Conservation (phyloP, 805 yeast species). For the Pichia pseudocactophila region DNA sequence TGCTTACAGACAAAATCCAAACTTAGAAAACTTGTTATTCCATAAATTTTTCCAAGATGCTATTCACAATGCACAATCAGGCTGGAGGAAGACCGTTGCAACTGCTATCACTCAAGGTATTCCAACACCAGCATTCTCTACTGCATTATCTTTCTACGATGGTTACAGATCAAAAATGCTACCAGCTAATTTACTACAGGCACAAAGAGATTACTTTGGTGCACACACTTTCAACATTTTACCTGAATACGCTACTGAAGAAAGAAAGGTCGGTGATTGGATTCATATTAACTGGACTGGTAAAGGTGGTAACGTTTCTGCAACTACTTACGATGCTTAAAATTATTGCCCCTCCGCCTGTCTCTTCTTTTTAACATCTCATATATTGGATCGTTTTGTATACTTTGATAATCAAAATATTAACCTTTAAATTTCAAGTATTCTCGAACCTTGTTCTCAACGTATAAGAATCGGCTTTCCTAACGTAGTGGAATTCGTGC, state of each 20-base stretch:
- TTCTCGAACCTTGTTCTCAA: too few relatives aligned
- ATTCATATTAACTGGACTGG: conserved; percentile 99
- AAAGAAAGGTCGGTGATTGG: conserved; percentile 69
- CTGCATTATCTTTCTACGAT: conserved; percentile 96
- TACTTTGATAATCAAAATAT: not conserved
- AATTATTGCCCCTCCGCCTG: not conserved
- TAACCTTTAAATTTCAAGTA: too few relatives aligned
- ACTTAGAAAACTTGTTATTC: conserved; percentile 91
- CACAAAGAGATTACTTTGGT: conserved; percentile 99
- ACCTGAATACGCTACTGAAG: conserved; percentile 72
- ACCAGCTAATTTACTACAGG: conserved; percentile 98
- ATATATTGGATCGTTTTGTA: too few relatives aligned
- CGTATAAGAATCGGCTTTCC: too few relatives aligned
- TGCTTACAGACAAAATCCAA: conserved; percentile 91
- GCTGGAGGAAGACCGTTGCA: conserved; percentile 88
- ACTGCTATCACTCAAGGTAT: conserved; percentile 78
- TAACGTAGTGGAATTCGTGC: not conserved
- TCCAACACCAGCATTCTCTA: conserved; percentile 96
- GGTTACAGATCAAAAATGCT: conserved; percentile 94
- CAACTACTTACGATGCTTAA: conserved; percentile 88
- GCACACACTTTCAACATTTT: conserved; percentile 97
- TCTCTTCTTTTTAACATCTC: too few relatives aligned
- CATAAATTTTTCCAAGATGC: conserved; percentile 91
- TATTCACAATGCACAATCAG: conserved; percentile 83
- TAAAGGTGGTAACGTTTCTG: conserved; percentile 95